Evolutionary conservation across 495 filamentous ascomycete species (phyloP), one percentile per base, ranked within the genome.

Genomic region (Penicillium salamii): DNA sequence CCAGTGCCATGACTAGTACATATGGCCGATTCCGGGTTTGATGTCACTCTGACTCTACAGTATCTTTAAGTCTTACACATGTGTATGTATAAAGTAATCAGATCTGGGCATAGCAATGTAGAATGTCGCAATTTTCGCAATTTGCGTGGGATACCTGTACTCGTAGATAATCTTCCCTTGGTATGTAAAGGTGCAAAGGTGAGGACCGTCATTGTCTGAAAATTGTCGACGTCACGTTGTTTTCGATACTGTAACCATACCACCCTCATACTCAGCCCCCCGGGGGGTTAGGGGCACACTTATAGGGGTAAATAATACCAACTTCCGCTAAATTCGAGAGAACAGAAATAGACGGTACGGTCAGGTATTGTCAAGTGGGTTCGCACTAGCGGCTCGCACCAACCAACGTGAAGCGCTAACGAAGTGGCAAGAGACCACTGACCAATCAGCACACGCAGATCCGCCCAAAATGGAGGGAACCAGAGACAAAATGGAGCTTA

Each of bases 141-240:
- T n/a, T n/a, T n/a, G n/a, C n/a, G n/a, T n/a, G n/a, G n/a, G n/a
- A n/a, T n/a, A n/a, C n/a, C n/a, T n/a, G n/a, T n/a, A 28, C 24
- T 9, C 24, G 24, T 28, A 28, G 9, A 5, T 4, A 28, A 4
- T 28, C 24, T 28, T 28, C 41, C 26, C 24, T 44, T 44, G 28
- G 42, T 44, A 45, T 44, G 42, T 20, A 44, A 17, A 20, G n/a
- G n/a, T n/a, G n/a, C n/a, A n/a, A n/a, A n/a, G n/a, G n/a, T n/a
- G n/a, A 15, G 7, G 23, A 26, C 19, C 42, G 21, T 44, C 42
- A 44, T 7, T 20, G 13, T n/a, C 15, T 24, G 18, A 7, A 32
- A 45, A 46, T 35, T 33, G 54, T 63, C 57, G 49, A 48, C 60
- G 60, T 63, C 60, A 63, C 57, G 54, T 42, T 48, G n/a, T 31